Percentiles rank a stretch among this genome's conserved stretches.
These are phyloP conservation scores for Serendipita vermifera DNA, from an alignment of 768 basidiomycete genomes.

Conservation along the genomic window DNA sequence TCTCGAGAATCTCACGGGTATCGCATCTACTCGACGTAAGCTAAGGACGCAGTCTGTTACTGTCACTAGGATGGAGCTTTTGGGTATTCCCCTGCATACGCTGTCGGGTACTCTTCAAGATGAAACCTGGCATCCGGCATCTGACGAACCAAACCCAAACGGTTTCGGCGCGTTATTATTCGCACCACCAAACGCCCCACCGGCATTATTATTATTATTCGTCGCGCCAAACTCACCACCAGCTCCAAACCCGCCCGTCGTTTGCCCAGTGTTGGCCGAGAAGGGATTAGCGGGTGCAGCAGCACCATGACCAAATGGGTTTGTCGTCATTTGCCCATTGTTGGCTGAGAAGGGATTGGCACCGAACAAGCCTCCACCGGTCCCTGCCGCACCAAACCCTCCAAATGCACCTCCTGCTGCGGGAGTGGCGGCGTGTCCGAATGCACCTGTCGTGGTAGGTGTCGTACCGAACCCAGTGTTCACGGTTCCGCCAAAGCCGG, in stretches of 20 bases:
- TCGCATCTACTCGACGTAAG: too few species aligned
- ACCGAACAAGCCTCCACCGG: conserved; percentile 31
- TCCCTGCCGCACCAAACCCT: conserved; percentile 10
- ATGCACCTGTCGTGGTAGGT: conserved; percentile 19
- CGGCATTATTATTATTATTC: neutral
- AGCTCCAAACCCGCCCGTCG: neutral
- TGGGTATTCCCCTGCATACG: too few species aligned
- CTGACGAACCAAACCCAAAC: too few species aligned
- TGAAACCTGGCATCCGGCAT: too few species aligned
- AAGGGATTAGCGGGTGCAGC: neutral
- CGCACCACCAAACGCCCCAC: too few species aligned
- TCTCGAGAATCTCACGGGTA: too few species aligned
- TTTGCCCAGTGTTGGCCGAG: too few species aligned
- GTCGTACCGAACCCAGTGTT: conserved; percentile 47
- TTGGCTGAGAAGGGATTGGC: conserved; percentile 7
- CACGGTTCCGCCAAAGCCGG: conserved; percentile 20
- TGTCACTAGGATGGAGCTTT: too few species aligned
- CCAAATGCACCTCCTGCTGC: neutral
- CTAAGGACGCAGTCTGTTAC: too few species aligned
- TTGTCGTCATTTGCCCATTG: neutral
- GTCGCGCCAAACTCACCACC: neutral
- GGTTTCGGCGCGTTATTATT: neutral
- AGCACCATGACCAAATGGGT: conserved; percentile 5
- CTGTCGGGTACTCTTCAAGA: too few species aligned
- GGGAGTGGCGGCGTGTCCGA: neutral